phyloP scores from a whole-genome alignment of 176 grass and related monocot genomes.

The Typha latifolia region DNA sequence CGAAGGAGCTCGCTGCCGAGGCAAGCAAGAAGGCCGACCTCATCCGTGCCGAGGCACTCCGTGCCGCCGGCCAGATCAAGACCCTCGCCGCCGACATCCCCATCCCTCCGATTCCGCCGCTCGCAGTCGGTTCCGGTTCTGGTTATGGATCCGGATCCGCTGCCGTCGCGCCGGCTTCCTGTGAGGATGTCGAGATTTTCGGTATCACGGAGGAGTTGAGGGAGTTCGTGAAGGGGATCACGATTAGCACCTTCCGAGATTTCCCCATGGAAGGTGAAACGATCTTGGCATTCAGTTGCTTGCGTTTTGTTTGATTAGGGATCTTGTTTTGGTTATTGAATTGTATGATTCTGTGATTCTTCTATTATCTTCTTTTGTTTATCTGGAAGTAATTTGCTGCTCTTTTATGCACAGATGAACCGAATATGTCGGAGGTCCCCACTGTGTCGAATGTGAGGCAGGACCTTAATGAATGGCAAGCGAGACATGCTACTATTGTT shows the following conservation, averaged over 20 bases:
- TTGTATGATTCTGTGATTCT: background rate
- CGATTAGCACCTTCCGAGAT: slow-evolving; percentile 86
- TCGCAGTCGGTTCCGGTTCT: slow-evolving; percentile 11
- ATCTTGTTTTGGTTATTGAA: background rate
- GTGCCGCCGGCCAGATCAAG: slow-evolving; percentile 83
- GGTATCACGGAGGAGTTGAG: slow-evolving; percentile 82
- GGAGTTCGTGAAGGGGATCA: slow-evolving; percentile 89
- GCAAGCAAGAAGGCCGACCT: slow-evolving; percentile 92
- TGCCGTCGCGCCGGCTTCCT: slow-evolving; percentile 22
- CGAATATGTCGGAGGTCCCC: slow-evolving; percentile 47
- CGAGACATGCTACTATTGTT: slow-evolving; percentile 76
- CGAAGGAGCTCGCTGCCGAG: slow-evolving; percentile 78
- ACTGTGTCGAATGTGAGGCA: slow-evolving; percentile 94
- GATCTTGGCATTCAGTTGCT: slow-evolving; percentile 11
- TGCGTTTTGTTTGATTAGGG: background rate
- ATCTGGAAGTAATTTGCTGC: slow-evolving; percentile 11
- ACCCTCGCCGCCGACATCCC: slow-evolving; percentile 71
- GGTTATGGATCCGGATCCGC: background rate
- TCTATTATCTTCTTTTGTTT: background rate
- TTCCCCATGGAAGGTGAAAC: slow-evolving; percentile 80
- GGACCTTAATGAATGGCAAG: slow-evolving; percentile 98
- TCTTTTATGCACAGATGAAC: slow-evolving; percentile 47
- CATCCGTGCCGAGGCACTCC: slow-evolving; percentile 27
- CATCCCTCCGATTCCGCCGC: slow-evolving; percentile 44
- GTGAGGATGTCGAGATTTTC: slow-evolving; percentile 46